These are phyloP conservation scores for Parastagonospora avenae DNA, from an alignment of 2,329 filamentous ascomycete species.

Conservation along the genomic window DNA sequence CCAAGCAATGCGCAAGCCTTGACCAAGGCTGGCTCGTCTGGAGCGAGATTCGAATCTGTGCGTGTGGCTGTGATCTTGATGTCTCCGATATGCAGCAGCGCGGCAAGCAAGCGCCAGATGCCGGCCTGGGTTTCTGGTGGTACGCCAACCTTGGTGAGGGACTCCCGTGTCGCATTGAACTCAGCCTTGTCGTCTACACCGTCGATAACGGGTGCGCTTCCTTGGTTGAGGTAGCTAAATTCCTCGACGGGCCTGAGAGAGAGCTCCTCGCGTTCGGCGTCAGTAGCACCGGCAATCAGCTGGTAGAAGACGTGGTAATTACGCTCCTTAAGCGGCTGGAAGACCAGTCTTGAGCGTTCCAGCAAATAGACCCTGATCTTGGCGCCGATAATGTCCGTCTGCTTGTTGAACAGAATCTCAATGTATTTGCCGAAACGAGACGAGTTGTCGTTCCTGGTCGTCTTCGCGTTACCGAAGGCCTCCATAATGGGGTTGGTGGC, in stretches of 20 bases:
- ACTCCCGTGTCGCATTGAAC: slow-evolving; percentile 85
- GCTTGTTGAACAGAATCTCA: slow-evolving; percentile 97
- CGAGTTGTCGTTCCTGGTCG: slow-evolving; percentile 99
- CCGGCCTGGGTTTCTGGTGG: slow-evolving; percentile 72
- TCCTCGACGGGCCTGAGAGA: slow-evolving; percentile 82
- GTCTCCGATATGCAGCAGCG: slow-evolving; percentile 91
- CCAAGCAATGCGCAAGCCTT: slow-evolving; percentile 85
- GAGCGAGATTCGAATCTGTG: slow-evolving; percentile 81
- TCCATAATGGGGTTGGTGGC: slow-evolving; percentile 99
- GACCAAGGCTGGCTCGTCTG: slow-evolving; percentile 80
- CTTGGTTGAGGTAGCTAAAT: slow-evolving; percentile 96
- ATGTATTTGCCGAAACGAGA: slow-evolving; percentile 99
- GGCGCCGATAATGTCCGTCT: slow-evolving; percentile 95
- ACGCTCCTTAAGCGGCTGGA: slow-evolving; percentile 94
- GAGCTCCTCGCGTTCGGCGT: slow-evolving; percentile 79
- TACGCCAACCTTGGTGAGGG: slow-evolving; percentile 87
- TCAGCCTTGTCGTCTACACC: slow-evolving; percentile 96
- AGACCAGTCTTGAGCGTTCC: slow-evolving; percentile 93
- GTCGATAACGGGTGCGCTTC: slow-evolving; percentile 86
- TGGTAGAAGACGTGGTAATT: slow-evolving; percentile 99
- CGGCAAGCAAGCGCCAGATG: slow-evolving; percentile 89
- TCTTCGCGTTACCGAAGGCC: slow-evolving; percentile 99
- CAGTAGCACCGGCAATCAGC: slow-evolving; percentile 87
- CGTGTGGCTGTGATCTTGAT: slow-evolving; percentile 92
- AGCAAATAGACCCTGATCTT: slow-evolving; percentile 96